phyloP scores from a whole-genome alignment of 768 basidiomycete species.

The Gyrodon lividus region DNA sequence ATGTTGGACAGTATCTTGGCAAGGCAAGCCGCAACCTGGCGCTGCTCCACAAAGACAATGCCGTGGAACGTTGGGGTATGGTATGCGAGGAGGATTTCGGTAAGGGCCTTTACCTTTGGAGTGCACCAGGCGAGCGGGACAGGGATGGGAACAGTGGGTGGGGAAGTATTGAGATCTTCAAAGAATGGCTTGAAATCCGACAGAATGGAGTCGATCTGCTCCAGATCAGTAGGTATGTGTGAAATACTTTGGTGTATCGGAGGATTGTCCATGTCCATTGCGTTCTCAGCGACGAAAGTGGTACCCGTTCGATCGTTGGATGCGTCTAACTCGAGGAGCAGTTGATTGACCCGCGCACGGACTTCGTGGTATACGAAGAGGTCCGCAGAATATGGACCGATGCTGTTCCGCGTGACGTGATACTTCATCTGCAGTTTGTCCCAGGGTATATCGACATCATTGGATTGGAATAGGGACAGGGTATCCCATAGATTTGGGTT shows the following conservation, averaged over 20 bases:
- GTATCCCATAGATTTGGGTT: slow-evolving; percentile 54
- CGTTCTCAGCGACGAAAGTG: slow-evolving; percentile 15
- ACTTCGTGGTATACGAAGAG: slow-evolving; percentile 66
- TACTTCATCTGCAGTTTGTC: slow-evolving; percentile 63
- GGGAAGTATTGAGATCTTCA: slow-evolving; percentile 27
- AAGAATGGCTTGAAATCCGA: slow-evolving; percentile 42
- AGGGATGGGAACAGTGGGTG: slow-evolving; percentile 36
- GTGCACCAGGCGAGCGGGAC: slow-evolving; percentile 65
- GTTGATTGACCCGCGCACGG: slow-evolving; percentile 45
- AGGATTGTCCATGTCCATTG: slow-evolving; percentile 30
- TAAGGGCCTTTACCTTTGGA: slow-evolving; percentile 66
- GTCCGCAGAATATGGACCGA: slow-evolving; percentile 77
- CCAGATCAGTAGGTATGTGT: slow-evolving; percentile 40
- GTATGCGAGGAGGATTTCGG: slow-evolving; percentile 58
- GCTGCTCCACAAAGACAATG: slow-evolving; percentile 86
- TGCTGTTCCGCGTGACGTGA: slow-evolving; percentile 53
- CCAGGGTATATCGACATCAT: slow-evolving; percentile 50
- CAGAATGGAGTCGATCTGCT: slow-evolving; percentile 50
- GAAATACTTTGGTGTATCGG: slow-evolving; percentile 14
- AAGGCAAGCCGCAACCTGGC: slow-evolving; percentile 73
- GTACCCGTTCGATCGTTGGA: slow-evolving; percentile 17
- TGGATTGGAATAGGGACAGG: slow-evolving; percentile 41
- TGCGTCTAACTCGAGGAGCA: slow-evolving; percentile 32
- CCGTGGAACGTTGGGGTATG: slow-evolving; percentile 63
- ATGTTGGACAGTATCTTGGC: slow-evolving; percentile 62